phyloP scores from a whole-genome alignment of 352 stramenopile species.

The Phytophthora sp. region DNA sequence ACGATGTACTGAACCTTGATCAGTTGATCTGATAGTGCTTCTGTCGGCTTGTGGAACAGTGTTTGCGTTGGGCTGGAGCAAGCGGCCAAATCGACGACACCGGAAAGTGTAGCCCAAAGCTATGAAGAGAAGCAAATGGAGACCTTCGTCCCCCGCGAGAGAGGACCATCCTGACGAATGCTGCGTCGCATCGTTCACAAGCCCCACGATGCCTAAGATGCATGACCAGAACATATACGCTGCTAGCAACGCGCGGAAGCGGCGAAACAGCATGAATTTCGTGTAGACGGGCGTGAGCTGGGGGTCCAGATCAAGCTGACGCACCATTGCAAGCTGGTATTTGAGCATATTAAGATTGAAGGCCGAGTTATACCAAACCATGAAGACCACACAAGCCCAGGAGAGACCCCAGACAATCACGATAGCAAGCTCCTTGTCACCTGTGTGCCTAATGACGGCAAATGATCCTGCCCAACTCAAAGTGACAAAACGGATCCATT shows the following conservation, averaged over 20 bases:
- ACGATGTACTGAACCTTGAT: conserved; percentile 14
- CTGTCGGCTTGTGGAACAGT: background rate
- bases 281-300: conserved; percentile 61
- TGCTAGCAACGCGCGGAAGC: conserved; percentile 53
- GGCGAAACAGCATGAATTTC: conserved; percentile 70
- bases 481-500: conserved; percentile 67
- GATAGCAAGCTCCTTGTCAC: conserved; percentile 50
- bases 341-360: conserved; percentile 79
- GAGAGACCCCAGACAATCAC: conserved; percentile 62
- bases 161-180: conserved; percentile 44
- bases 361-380: conserved; percentile 74
- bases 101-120: conserved; percentile 63
- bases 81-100: conserved; percentile 59
- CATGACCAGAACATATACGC: conserved; percentile 65
- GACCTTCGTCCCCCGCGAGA: conserved; percentile 43
- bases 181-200: conserved; percentile 49
- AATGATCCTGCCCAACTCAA: conserved; percentile 56
- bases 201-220: conserved; percentile 45
- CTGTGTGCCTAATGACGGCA: conserved; percentile 45
- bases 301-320: conserved; percentile 54
- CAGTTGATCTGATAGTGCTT: conserved; percentile 1
- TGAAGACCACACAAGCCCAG: conserved; percentile 63
- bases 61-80: conserved; percentile 37
- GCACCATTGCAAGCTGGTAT: conserved; percentile 68
- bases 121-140: conserved; percentile 52